Base-by-base conservation (phyloP, 1,284 basidiomycete genomes). In the Rhodotorula sp. region DNA sequence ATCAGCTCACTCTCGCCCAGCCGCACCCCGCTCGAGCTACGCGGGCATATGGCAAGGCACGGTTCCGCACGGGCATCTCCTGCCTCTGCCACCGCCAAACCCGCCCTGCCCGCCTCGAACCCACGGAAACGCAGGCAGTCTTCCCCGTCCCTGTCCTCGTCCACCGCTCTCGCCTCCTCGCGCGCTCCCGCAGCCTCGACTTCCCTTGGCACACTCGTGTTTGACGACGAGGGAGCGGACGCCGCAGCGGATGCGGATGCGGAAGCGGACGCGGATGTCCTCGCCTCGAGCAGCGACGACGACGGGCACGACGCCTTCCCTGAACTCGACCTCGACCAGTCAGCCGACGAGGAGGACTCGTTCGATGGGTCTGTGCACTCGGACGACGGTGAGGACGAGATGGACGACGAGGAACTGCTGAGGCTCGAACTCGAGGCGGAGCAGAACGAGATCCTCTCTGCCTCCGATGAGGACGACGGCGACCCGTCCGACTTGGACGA, bases 331-430 rank as follows among this genome's bases (percentile, higher is more conserved):
- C 72, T 79, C 20, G 80, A 79, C 40, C 77, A 55, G 7, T 80
- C 79, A 73, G 80, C 81, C 4, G 78, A 13, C 24, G 68, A 74
- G 10, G 84, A 87, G 59, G 84, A 86, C 65, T 79, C 82, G 16
- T 79, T 80, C 60, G 84, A 84, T 67, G 85, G 85, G 58, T 83
- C 81, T 31, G 85, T 85, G 28, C 73, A 69, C 18, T 75, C 73
- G 13, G 77, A 76, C 26, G 69, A 73, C 18, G 68, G 70, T 26
- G 76, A 73, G 22, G 76, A 75, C 37, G 81, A 82, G 22, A 80
- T 80, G 5, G 81, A 81, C 28, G 80, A 79, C 20, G 84, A 76
- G 53, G 71, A 72, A 54, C 72, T 71, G 31, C 83, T 76, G 30
- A 55, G 76, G 61, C 73, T 73, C 37, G 82, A 81, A 53, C 75